Percentiles rank a stretch among this genome's conserved stretches.
Conservation (phyloP, 345 rosid genomes). For the Chamaenerion angustifolium region DNA sequence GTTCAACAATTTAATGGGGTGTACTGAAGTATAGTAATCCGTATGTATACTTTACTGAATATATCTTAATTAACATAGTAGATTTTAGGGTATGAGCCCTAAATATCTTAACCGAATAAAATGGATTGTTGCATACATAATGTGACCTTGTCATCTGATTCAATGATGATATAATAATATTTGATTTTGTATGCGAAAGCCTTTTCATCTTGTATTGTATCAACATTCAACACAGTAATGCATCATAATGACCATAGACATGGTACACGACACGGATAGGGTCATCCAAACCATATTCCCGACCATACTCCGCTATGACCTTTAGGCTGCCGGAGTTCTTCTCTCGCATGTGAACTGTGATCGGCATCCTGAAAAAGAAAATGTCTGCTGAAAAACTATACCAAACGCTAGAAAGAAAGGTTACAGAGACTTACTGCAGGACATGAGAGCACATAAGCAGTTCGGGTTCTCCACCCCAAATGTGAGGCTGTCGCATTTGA, state of each 20-base stretch:
- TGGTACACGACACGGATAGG: slow-evolving; percentile 45
- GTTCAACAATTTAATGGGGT: neutral
- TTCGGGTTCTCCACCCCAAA: slow-evolving; percentile 76
- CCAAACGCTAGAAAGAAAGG: too few relatives aligned
- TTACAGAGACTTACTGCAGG: slow-evolving; percentile 20
- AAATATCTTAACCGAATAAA: too few relatives aligned
- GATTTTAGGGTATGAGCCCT: too few relatives aligned
- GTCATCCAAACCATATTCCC: slow-evolving; percentile 36
- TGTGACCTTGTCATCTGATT: too few relatives aligned
- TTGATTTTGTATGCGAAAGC: too few relatives aligned
- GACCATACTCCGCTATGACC: slow-evolving; percentile 52
- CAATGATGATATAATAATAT: too few relatives aligned
- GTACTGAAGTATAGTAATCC: too few relatives aligned
- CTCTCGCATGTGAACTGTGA: slow-evolving; percentile 42
- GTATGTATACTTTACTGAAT: too few relatives aligned
- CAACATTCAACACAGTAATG: too few relatives aligned
- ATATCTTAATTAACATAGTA: too few relatives aligned
- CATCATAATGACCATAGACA: slow-evolving; percentile 55
- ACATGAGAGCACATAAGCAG: slow-evolving; percentile 64
- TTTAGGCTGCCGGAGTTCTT: slow-evolving; percentile 22
- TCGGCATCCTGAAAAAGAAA: slow-evolving; percentile 29
- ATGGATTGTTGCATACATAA: too few relatives aligned
- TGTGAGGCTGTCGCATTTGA: slow-evolving; percentile 49
- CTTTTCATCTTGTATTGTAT: too few relatives aligned
- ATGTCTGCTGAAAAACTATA: neutral